Evolutionary conservation across 2,329 filamentous ascomycete genomes (phyloP).

Genomic region (Aspergillus brasiliensis): DNA sequence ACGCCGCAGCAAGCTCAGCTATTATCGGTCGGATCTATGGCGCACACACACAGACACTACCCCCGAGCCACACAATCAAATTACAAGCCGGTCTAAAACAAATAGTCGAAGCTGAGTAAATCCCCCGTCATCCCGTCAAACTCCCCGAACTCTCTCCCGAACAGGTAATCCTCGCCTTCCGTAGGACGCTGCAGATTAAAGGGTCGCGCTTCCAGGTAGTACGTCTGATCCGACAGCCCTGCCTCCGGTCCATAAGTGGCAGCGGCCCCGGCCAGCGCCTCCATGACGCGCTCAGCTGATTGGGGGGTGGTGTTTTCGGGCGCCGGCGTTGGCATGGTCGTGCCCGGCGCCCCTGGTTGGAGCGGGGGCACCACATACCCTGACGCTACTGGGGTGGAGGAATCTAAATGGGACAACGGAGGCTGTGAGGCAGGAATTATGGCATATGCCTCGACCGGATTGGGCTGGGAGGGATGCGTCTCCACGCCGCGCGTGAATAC

Average conservation of each 20-base stretch:
- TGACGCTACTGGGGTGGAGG: not conserved
- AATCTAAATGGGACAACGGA: not conserved
- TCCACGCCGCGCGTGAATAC: not conserved
- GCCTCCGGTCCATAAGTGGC: not conserved
- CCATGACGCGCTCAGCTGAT: not conserved
- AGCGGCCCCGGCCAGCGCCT: not conserved
- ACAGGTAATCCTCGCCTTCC: not conserved
- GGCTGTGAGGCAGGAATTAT: not conserved
- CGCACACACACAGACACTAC: not conserved
- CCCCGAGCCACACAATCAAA: not conserved
- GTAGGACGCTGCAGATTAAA: not conserved
- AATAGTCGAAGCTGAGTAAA: conserved; percentile 2
- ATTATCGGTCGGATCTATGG: not conserved
- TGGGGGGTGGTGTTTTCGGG: not conserved
- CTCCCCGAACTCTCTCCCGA: not conserved
- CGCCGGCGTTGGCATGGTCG: not conserved
- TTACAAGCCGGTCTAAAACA: not conserved
- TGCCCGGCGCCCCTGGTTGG: not conserved
- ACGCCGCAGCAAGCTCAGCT: not conserved
- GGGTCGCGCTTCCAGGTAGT: conserved; percentile 1
- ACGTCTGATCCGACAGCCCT: not conserved
- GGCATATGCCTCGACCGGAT: not conserved
- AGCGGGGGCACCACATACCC: not conserved
- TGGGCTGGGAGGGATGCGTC: not conserved
- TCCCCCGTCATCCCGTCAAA: not conserved